Conservation (phyloP, 129 eudicot genomes). For the sunflower (Helianthus annuus) region DNA sequence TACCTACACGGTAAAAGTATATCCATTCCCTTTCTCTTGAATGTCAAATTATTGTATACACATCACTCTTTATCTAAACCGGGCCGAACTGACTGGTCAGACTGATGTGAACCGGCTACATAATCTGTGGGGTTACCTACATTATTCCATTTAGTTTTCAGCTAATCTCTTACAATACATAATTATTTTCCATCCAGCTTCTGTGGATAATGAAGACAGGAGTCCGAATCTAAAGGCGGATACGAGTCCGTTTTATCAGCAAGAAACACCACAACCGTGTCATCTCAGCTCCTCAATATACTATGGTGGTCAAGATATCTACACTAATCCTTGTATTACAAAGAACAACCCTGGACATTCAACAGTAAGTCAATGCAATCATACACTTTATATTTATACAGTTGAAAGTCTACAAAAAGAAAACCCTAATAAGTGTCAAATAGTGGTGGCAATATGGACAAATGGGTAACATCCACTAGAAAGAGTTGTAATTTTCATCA, state of each 20-base stretch:
- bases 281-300: slow-evolving; percentile 83
- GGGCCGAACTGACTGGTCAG: no score
- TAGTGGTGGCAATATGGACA: neutral
- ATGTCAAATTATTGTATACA: neutral
- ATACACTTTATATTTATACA: neutral
- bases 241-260: slow-evolving; percentile 43
- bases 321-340: slow-evolving; percentile 48
- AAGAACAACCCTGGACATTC: slow-evolving; percentile 44
- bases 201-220: slow-evolving; percentile 36
- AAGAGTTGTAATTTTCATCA: neutral
- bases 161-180: neutral
- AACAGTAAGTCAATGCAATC: slow-evolving; percentile 43
- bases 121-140: no score
- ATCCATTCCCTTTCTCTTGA: neutral
- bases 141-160: neutral
- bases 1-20: neutral
- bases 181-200: slow-evolving; percentile 17
- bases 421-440: slow-evolving; percentile 1
- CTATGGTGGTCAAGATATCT: slow-evolving; percentile 92
- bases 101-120: no score
- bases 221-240: slow-evolving; percentile 38
- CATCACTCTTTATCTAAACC: no score
- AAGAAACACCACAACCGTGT: slow-evolving; percentile 61
- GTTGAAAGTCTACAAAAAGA: neutral
- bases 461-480: neutral